Evolutionary conservation across 164 flowering plant species (phyloP), one percentile per base, ranked within the genome.

Genomic region (Brasenia schreberi): DNA sequence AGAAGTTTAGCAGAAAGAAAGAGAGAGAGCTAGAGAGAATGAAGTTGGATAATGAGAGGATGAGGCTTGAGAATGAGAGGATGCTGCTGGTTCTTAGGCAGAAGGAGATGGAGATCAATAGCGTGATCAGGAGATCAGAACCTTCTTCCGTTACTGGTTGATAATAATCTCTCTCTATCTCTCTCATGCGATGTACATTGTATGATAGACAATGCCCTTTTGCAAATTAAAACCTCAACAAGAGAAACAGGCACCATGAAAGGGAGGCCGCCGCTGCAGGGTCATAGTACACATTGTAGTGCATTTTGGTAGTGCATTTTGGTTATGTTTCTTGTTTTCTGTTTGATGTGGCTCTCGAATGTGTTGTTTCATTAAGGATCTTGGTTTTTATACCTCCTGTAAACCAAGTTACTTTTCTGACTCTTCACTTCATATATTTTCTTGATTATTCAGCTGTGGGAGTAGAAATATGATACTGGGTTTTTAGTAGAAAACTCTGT

Each of bases 1-100:
- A 80, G 59, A 94, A 79, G 71, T 94, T 81, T 43, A 81, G 93
- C 69, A 74, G 80, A 69, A 87, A 88, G 79, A 94, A 94, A 75
- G 99, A 94, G 78, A 81, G 97, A 78, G 96, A 91, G 60, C 84
- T 94, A 90, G 97, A 94, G 83, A 82, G 77, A 63, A 77, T 82
- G 61, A 89, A 79, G 84, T 81, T 91, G 1, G 77, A 77, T 16
- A 94, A 91, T 14, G 94, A 94, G 73, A 49, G 85, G 53, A 71
- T 76, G 72, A 79, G 74, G 79, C 85, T 91, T 0, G 96, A 88
- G 67, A 89, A 76, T 64, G 93, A 94, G 59, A 81, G 92, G 19
- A 91, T 94, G 97, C 66, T 83, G 19, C 82, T 94, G 63, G 68
- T 89, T 5, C 66, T 94, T 1, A 74, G 85, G 5, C 86, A 84